phyloP scores from a whole-genome alignment of 2,329 filamentous ascomycete genomes.

The Botryotinia convoluta region DNA sequence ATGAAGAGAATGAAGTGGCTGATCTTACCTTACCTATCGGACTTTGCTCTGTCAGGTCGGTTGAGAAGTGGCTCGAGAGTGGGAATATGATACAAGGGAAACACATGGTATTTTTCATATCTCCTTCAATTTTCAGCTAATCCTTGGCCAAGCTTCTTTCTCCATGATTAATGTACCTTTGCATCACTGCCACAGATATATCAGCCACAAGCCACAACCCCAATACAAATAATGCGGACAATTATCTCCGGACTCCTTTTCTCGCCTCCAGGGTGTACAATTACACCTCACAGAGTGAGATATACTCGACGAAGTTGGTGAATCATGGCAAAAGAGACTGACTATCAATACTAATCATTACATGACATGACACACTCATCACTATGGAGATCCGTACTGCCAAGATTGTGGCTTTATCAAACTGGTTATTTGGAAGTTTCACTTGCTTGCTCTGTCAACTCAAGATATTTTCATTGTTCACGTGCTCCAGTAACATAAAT shows the following conservation, averaged over 20 bases:
- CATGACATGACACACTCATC: background rate
- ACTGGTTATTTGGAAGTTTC: background rate
- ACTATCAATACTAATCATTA: background rate
- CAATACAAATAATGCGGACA: background rate
- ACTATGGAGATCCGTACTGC: background rate
- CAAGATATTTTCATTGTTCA: background rate
- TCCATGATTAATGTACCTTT: background rate
- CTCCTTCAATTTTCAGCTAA: background rate
- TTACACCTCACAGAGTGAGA: background rate
- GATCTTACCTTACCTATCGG: background rate
- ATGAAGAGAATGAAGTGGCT: background rate
- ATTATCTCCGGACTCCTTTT: background rate
- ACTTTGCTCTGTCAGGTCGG: background rate
- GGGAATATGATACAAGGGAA: background rate
- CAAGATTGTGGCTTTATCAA: background rate
- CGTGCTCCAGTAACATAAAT: background rate
- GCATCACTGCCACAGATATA: background rate
- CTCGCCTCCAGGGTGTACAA: background rate
- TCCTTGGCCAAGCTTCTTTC: background rate
- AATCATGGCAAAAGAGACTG: background rate
- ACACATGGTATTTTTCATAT: background rate
- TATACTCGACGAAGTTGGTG: background rate
- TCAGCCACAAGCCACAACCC: background rate
- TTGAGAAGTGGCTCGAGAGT: background rate
- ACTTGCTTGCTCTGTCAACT: background rate